These are phyloP conservation scores for Naegleria fowleri DNA, from an alignment of 208 protist genomes.

Conservation along the genomic window DNA sequence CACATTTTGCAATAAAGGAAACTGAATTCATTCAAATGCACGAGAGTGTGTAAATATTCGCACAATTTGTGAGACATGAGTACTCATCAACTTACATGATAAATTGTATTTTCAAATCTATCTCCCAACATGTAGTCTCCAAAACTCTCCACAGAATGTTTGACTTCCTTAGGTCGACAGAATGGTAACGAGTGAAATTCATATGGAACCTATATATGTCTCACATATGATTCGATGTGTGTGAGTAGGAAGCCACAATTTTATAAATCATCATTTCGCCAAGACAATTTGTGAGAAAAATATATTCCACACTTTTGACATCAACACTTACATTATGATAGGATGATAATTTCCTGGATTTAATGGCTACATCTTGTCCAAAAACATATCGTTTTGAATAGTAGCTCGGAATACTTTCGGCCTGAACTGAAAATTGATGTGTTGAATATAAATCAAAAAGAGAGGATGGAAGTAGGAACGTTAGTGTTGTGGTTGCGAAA, in stretches of 20 bases:
- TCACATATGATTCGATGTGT: no score
- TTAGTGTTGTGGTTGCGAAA: background rate
- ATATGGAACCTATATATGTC: constrained; percentile 66
- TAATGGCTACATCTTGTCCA: background rate
- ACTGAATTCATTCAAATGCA: no score
- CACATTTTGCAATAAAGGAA: no score
- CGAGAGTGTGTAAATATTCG: no score
- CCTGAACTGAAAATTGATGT: background rate
- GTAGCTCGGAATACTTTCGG: background rate
- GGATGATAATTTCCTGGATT: no score
- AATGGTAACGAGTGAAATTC: constrained; percentile 81
- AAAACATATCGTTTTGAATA: background rate
- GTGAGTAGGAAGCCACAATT: no score
- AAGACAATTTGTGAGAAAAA: no score
- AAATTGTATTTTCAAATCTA: constrained; percentile 78
- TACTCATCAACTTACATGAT: constrained; percentile 42
- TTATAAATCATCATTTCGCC: no score
- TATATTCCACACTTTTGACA: no score
- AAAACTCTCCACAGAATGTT: constrained; percentile 66
- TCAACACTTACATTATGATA: no score
- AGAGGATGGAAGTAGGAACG: background rate
- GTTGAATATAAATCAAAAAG: background rate
- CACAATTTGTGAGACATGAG: no score
- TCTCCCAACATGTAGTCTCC: constrained; percentile 87
- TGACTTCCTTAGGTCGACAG: constrained; percentile 54